Percentiles rank a stretch among this genome's conserved stretches.
These are phyloP conservation scores for Fraxinus excelsior DNA, from an alignment of 257 asterid species.

Conservation along the genomic window DNA sequence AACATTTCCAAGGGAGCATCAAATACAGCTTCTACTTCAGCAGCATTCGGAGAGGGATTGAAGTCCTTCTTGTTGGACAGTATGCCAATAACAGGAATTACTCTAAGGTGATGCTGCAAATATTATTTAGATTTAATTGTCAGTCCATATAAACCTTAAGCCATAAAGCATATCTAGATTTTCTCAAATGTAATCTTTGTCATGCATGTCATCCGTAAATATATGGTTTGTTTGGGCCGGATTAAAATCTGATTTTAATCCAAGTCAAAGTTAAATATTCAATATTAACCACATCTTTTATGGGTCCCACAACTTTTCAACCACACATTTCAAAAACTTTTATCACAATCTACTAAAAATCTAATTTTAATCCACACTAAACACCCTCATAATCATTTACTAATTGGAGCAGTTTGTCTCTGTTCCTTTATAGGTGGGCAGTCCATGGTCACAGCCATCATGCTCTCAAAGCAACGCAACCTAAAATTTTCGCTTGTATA, in stretches of 20 bases:
- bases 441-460: not conserved
- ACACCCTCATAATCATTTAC: not conserved
- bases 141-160: not conserved
- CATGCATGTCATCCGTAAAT: not conserved
- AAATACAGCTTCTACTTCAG: constrained; percentile 83
- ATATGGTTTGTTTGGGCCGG: too few relatives aligned
- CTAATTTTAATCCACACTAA: too few relatives aligned
- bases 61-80: constrained; percentile 69
- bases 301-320: too few relatives aligned
- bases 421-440: not conserved
- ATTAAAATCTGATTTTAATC: too few relatives aligned
- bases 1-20: constrained; percentile 97
- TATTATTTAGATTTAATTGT: constrained; percentile 11
- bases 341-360: too few relatives aligned
- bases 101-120: constrained; percentile 87
- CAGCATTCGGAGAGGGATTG: constrained; percentile 65
- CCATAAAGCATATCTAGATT: not conserved
- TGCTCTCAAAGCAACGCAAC: not conserved
- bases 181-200: not conserved
- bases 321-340: too few relatives aligned
- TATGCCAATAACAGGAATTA: constrained; percentile 91
- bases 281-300: too few relatives aligned
- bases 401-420: not conserved
- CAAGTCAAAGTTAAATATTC: too few relatives aligned
- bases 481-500: not conserved